These are phyloP conservation scores for Cubamyces sp. DNA, from an alignment of 768 basidiomycete species.

Conservation along the genomic window DNA sequence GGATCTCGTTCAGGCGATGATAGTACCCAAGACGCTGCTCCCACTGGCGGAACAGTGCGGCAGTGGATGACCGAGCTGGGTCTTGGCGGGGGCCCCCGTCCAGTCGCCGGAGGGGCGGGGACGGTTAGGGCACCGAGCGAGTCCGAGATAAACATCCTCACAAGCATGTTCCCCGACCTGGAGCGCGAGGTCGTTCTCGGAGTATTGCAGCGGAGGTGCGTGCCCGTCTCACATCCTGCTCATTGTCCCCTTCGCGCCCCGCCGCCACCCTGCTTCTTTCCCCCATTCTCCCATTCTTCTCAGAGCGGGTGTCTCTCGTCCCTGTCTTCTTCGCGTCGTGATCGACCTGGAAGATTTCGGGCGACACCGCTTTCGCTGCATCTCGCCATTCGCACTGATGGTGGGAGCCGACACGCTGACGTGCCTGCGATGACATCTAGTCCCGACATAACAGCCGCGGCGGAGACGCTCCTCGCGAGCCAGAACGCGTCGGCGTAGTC, in stretches of 20 bases:
- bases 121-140: conserved; percentile 70
- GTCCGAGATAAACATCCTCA: conserved; percentile 73
- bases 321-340: neutral
- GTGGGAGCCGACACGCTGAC: conserved; percentile 2
- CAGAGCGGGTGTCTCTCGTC: neutral
- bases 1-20: neutral
- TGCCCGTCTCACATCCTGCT: neutral
- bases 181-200: conserved; percentile 72
- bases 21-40: neutral
- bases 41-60: conserved; percentile 44
- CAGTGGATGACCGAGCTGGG: conserved; percentile 74
- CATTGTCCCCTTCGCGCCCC: neutral
- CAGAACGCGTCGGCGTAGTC: conserved; percentile 36
- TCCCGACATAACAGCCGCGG: conserved; percentile 78
- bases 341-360: conserved; percentile 1
- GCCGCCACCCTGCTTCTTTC: neutral
- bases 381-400: conserved; percentile 24
- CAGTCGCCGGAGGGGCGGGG: conserved; percentile 20
- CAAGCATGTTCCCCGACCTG: conserved; percentile 83
- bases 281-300: neutral
- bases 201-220: conserved; percentile 83
- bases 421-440: conserved; percentile 40
- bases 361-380: conserved; percentile 1
- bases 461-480: conserved; percentile 73
- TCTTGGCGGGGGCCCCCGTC: conserved; percentile 20